Evolutionary conservation across 768 basidiomycete species (phyloP).

Genomic region (Lyophyllum decastes): DNA sequence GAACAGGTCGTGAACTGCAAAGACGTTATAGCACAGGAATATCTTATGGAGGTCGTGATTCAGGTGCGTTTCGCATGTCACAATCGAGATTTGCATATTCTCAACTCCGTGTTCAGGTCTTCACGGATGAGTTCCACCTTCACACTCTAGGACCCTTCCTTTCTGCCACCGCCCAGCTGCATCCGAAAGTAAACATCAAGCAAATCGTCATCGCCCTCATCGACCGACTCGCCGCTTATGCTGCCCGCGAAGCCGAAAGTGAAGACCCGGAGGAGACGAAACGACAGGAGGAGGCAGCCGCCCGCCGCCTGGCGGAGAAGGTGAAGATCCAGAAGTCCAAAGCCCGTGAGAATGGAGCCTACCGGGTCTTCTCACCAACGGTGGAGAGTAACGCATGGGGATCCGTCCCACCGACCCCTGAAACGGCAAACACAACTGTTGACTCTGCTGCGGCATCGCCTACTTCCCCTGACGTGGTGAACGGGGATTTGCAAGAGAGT

Average conservation of each 20-base stretch:
- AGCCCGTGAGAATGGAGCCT: slow-evolving; percentile 53
- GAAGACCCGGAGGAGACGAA: slow-evolving; percentile 96
- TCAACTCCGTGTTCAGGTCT: slow-evolving; percentile 60
- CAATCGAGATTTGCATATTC: background rate
- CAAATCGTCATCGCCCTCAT: slow-evolving; percentile 97
- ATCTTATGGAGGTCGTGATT: slow-evolving; percentile 99
- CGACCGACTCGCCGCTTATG: slow-evolving; percentile 93
- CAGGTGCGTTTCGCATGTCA: slow-evolving; percentile 59
- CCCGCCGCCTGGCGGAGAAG: slow-evolving; percentile 82
- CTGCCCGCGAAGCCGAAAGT: slow-evolving; percentile 94
- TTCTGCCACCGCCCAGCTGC: slow-evolving; percentile 92
- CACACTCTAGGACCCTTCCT: slow-evolving; percentile 96
- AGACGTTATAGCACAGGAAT: slow-evolving; percentile 98
- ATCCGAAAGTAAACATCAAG: slow-evolving; percentile 99
- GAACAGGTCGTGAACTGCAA: slow-evolving; percentile 99
- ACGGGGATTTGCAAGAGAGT: slow-evolving; percentile 27
- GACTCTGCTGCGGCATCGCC: slow-evolving; percentile 32
- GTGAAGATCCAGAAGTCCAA: slow-evolving; percentile 74
- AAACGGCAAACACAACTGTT: slow-evolving; percentile 29
- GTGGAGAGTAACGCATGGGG: slow-evolving; percentile 48
- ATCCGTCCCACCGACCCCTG: slow-evolving; percentile 33
- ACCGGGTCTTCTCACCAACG: slow-evolving; percentile 33
- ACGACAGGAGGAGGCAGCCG: slow-evolving; percentile 90
- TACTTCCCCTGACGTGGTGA: slow-evolving; percentile 20
- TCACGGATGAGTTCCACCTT: slow-evolving; percentile 98